phyloP scores from a whole-genome alignment of 2,329 filamentous ascomycete genomes.

The Orbilia oligospora region DNA sequence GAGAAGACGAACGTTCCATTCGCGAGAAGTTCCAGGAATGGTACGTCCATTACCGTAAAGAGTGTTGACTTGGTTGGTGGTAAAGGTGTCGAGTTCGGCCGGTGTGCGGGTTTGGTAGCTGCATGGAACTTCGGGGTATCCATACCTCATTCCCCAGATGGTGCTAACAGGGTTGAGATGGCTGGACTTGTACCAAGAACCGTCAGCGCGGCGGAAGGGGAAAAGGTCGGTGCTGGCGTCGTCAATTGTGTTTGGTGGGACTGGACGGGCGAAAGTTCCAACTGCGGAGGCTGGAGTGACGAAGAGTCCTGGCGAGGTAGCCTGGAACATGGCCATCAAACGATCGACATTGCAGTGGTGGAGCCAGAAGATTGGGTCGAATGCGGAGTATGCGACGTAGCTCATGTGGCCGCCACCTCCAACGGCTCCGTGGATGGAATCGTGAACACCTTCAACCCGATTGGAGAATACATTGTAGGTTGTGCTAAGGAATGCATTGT shows the following conservation, averaged over 20 bases:
- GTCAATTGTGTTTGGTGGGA: constrained; percentile 44
- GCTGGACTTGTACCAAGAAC: constrained; percentile 45
- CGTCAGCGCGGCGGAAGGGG: constrained; percentile 56
- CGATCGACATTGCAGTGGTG: constrained; percentile 64
- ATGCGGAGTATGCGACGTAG: constrained; percentile 70
- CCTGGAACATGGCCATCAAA: constrained; percentile 64
- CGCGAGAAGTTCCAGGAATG: constrained; percentile 45
- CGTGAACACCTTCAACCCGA: constrained; percentile 69
- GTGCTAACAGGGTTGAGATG: constrained; percentile 48
- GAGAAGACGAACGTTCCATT: constrained; percentile 62
- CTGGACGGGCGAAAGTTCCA: constrained; percentile 56
- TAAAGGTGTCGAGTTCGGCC: constrained; percentile 56
- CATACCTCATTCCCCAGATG: constrained; percentile 56
- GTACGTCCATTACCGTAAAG: constrained; percentile 56
- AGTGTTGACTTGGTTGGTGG: constrained; percentile 59
- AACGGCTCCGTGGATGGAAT: constrained; percentile 71
- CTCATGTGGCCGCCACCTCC: constrained; percentile 70
- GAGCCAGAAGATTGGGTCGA: constrained; percentile 64
- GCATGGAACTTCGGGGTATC: constrained; percentile 60
- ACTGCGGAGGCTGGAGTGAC: constrained; percentile 50
- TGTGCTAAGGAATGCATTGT: constrained; percentile 46
- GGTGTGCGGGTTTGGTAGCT: constrained; percentile 33
- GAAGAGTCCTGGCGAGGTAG: constrained; percentile 62
- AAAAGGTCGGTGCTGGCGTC: constrained; percentile 46
- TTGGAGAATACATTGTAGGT: constrained; percentile 62